Evolutionary conservation across 2,329 filamentous ascomycete species (phyloP), one percentile per base, ranked within the genome.

Genomic region (Calonectria pauciramosa): DNA sequence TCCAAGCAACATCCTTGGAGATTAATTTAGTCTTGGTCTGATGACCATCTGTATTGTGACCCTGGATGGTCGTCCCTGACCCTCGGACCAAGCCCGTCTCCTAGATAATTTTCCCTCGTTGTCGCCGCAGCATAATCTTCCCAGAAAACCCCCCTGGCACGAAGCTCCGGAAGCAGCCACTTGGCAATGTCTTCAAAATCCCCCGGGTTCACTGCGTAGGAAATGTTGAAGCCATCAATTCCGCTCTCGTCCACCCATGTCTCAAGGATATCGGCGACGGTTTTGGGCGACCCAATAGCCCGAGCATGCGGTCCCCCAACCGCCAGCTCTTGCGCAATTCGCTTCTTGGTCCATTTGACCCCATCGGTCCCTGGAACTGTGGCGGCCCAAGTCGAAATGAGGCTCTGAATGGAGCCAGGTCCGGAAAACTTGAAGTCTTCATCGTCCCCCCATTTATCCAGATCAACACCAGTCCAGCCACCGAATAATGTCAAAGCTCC

Each of bases 241-340:
- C 66, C 67, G 11, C 72, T 70, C 36, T 74, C 70, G 11, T 64
- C 51, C 30, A 78, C 65, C 76, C 76, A 77, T 14, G 44, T 71
- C 44, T 78, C 66, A 20, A 78, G 59, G 14, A 70, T 71, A 44
- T 76, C 75, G 6, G 76, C 75, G 13, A 77, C 76, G 1, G 71
- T 76, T 52, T 67, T 71, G 14, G 75, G 73, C 9, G 71, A 71
- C 3, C 75, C 75, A 20, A 76, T 68, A 4, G 66, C 66, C 26
- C 60, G 63, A 5, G 71, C 47, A 38, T 71, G 70, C 7, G 63
- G 54, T 0, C 89, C 73, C 86, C 89, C 88, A 28, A 90, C 87
- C 1, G 87, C 81, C 38, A 91, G 81, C 76, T 90, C 91, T 75
- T 91, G 89, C 41, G 90, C 89, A 0, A 89, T 89, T 72, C 89